Conservation (phyloP, 1,284 basidiomycete species). For the Moniliella sp. region DNA sequence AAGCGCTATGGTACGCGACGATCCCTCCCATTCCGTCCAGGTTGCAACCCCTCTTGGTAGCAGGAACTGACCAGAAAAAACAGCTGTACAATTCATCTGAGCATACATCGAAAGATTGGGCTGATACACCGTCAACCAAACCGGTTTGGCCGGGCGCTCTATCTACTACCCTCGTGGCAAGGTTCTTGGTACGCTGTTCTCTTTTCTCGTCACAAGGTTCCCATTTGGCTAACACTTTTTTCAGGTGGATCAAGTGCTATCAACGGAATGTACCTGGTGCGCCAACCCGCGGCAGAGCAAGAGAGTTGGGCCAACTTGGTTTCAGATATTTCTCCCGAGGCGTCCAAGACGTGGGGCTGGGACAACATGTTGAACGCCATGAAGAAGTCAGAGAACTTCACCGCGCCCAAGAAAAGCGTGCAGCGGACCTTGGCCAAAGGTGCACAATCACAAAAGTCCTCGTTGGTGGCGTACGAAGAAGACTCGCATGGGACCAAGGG, state of each 20-base stretch:
- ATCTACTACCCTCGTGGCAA: constrained; percentile 34
- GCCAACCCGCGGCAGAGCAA: constrained; percentile 21
- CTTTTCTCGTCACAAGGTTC: constrained; percentile 20
- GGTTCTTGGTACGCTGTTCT: constrained; percentile 31
- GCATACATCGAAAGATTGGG: constrained; percentile 1
- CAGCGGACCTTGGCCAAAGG: constrained; percentile 7
- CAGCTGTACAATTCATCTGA: too few species aligned
- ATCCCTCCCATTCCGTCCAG: not conserved
- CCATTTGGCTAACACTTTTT: too few species aligned
- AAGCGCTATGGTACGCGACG: not conserved
- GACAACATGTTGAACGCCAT: constrained; percentile 8
- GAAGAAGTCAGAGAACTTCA: constrained; percentile 14
- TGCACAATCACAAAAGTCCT: constrained; percentile 6
- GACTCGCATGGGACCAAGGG: constrained; percentile 10
- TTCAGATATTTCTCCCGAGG: constrained; percentile 11
- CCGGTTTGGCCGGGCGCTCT: constrained; percentile 7
- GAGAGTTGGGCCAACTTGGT: constrained; percentile 13
- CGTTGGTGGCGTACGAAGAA: constrained; percentile 7
- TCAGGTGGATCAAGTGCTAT: constrained; percentile 39
- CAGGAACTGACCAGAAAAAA: constrained; percentile 9
- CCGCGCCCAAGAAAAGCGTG: constrained; percentile 4
- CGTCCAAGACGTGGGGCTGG: constrained; percentile 11
- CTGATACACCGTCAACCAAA: constrained; percentile 3
- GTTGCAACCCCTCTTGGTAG: constrained; percentile 15
- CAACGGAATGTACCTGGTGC: constrained; percentile 33